Percentiles rank a stretch among this genome's conserved stretches.
Conservation (phyloP, 768 basidiomycete genomes). For the Suillus placidus region DNA sequence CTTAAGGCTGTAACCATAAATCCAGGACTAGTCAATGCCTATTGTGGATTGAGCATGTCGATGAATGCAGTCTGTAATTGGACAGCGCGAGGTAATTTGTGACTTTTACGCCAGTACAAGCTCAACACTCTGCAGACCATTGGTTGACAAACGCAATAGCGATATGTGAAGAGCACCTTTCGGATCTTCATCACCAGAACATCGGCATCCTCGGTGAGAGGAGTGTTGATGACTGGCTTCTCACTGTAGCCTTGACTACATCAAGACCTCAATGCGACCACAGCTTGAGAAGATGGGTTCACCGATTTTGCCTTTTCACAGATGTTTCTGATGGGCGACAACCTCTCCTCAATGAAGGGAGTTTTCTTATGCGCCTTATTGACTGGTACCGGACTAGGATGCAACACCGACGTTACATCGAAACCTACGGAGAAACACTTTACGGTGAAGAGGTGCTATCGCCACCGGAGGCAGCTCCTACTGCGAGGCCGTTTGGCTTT, state of each 20-base stretch:
- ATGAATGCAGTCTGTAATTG: slow-evolving; percentile 51
- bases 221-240: slow-evolving; percentile 41
- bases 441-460: slow-evolving; percentile 18
- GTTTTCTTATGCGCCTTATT: slow-evolving; percentile 47
- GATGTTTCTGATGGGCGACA: slow-evolving; percentile 22
- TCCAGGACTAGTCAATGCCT: slow-evolving; percentile 48
- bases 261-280: slow-evolving; percentile 25
- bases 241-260: slow-evolving; percentile 32
- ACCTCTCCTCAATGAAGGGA: slow-evolving; percentile 39
- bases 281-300: slow-evolving; percentile 36
- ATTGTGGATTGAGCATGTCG: slow-evolving; percentile 50
- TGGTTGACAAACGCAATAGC: slow-evolving; percentile 43
- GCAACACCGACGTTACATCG: slow-evolving; percentile 47
- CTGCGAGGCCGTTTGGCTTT: slow-evolving; percentile 21
- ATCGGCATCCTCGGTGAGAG: slow-evolving; percentile 31
- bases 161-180: slow-evolving; percentile 42
- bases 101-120: slow-evolving; percentile 23
- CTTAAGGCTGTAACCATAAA: slow-evolving; percentile 45
- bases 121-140: slow-evolving; percentile 22
- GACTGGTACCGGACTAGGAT: slow-evolving; percentile 45
- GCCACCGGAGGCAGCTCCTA: slow-evolving; percentile 12
- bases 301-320: slow-evolving; percentile 33
- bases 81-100: slow-evolving; percentile 38
- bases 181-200: slow-evolving; percentile 32
- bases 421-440: slow-evolving; percentile 36